Percentiles rank a stretch among this genome's conserved stretches.
These are phyloP conservation scores for Geotrichum candidum DNA, from an alignment of 1,139 yeast species.

Conservation along the genomic window DNA sequence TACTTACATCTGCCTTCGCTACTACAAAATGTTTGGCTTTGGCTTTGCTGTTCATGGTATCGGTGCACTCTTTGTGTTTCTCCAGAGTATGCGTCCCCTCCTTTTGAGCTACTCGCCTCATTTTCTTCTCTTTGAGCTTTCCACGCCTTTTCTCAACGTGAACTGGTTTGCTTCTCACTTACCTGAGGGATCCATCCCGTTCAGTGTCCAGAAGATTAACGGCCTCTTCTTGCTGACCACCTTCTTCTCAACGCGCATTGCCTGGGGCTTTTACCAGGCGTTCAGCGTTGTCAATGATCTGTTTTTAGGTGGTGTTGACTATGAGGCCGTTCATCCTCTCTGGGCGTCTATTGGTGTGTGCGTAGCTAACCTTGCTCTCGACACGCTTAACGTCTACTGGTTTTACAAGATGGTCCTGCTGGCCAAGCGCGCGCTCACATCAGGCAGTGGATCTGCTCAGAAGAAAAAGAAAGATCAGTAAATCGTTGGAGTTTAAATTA, in stretches of 20 bases:
- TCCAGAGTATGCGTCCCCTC: slow-evolving; percentile 62
- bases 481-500: neutral
- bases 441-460: slow-evolving; percentile 13
- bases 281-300: slow-evolving; percentile 38
- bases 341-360: slow-evolving; percentile 49
- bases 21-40: slow-evolving; percentile 63
- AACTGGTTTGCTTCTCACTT: slow-evolving; percentile 85
- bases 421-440: slow-evolving; percentile 16
- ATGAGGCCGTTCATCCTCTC: slow-evolving; percentile 36
- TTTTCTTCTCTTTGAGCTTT: slow-evolving; percentile 78
- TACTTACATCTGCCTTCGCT: slow-evolving; percentile 53
- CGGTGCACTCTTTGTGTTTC: slow-evolving; percentile 72
- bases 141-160: slow-evolving; percentile 87
- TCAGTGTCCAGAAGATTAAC: slow-evolving; percentile 52
- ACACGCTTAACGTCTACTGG: slow-evolving; percentile 54
- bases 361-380: slow-evolving; percentile 57
- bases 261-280: slow-evolving; percentile 85
- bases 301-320: slow-evolving; percentile 15
- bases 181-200: slow-evolving; percentile 51
- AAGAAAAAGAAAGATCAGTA: slow-evolving; percentile 13
- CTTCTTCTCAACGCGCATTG: slow-evolving; percentile 72
- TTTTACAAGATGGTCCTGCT: slow-evolving; percentile 67
- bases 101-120: slow-evolving; percentile 77
- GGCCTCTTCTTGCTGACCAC: slow-evolving; percentile 62
- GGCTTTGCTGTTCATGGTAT: slow-evolving; percentile 85